Base-by-base conservation (phyloP, 2,329 filamentous ascomycete genomes). In the Fusarium duplospermum region DNA sequence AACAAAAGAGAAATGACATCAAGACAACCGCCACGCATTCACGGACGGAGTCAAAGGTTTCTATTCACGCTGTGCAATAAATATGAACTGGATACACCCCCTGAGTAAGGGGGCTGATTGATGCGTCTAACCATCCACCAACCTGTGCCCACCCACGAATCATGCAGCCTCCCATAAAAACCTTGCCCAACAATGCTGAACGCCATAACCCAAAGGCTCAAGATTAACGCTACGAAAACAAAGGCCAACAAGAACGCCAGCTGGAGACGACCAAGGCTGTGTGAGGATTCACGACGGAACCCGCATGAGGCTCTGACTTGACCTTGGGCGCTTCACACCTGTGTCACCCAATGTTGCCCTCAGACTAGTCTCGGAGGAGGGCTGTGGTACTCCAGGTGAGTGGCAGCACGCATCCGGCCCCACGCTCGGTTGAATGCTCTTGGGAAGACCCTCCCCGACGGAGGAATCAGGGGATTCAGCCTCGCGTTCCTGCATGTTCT, bases 1-100 rank as follows among this genome's bases (percentile, higher is more conserved):
- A n/a, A 69, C 66, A 67, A 71, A 71, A 72, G 67, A 62, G 64
- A 74, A 74, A 50, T 33, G 38, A 61, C 14, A 62, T n/a, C 64
- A 66, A 65, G 62, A 61, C 36, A 63, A 61, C 18, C 29, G 16
- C 59, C 70, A 40, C 35, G 57, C 40, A 29, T 29, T 50, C 50
- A 57, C 52, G 33, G 22, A 61, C 18, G 61, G 38, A 45, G 45
- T 31, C 42, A 16, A 2, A n/a, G 11, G 38, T 64, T 33, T 33
- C 13, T 65, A 56, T 47, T 45, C 10, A 57, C 54, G 50, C 47
- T 57, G n/a, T 62, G 31, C 60, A 54, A 54, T 20, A 42, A 54
- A 54, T 20, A 42, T 31, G 29, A 56, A 64, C n/a, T 42, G 9
- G 22, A 27, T 14, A 56, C 40, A 64, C n/a, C 29, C 27, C 33